Base-by-base conservation (phyloP, 805 yeast genomes). In the Barnettozyma vustinii region DNA sequence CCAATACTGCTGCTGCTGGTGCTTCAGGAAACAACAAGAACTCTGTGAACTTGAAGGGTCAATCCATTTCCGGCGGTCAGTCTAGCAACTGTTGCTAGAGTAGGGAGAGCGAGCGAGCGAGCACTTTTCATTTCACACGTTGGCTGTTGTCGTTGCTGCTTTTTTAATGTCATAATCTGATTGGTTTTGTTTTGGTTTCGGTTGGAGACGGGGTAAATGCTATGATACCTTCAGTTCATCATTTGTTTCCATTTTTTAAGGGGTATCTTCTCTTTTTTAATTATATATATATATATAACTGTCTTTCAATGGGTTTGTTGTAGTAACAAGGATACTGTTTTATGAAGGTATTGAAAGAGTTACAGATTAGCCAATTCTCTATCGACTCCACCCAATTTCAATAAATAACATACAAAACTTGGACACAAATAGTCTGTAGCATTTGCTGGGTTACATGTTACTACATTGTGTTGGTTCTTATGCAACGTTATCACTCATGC, bases 21-120 rank as follows among this genome's bases (percentile, higher is more conserved):
- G 49, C 60, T 47, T 57, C 65, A 42, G 65, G 65, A 30, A 63
- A 72, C 58, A 77, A 75, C 55, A 84, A 83, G 67, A 77, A 83
- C 42, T 76, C 79, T 60, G 88, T 87, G 54, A 85, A 84, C 67
- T 73, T 86, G 66, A 77, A 81, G 62, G 92, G 92, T 54, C 87
- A 84, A 55, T 68, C 82, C 47, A 75, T 79, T 55, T 69, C 71
- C 15, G 65, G 67, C 50, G 54, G 66, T 43, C 72, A 70, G 50
- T 68, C 67, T 51, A 61, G 68, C 50, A 74, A 78, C 46, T 78
- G 83, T 63, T 78, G 83, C 68, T 52, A 49, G 40, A 19, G n/a
- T n/a, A n/a, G 18, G 16, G 15, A 8, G 39, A 36, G 12, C 9
- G 8, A 30, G n/a, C 3, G 8, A 13, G 16, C 33, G 4, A 13